Conservation (phyloP, 73 alveolate genomes). For the Symbiodinium natans region DNA sequence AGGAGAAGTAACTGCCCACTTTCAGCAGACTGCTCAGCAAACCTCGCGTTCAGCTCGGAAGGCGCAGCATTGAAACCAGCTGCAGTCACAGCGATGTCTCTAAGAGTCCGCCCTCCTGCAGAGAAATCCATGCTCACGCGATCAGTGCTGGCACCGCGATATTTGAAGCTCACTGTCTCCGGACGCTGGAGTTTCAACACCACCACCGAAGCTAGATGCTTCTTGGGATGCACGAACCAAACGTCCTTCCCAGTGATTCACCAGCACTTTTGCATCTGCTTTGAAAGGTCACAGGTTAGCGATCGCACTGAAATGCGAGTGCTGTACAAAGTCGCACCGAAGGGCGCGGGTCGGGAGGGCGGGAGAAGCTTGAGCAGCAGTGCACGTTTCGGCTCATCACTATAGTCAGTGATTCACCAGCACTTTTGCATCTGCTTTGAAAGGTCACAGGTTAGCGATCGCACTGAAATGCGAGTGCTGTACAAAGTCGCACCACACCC, state of each 20-base stretch:
- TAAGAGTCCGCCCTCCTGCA: not conserved
- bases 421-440: too few species aligned
- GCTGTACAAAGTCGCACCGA: too few species aligned
- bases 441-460: too few species aligned
- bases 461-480: too few species aligned
- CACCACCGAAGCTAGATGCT: slow-evolving; percentile 9
- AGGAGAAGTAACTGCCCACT: slow-evolving; percentile 33
- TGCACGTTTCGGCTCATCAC: too few species aligned
- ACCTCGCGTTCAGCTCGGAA: slow-evolving; percentile 22
- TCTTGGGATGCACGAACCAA: slow-evolving; percentile 33
- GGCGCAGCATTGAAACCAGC: slow-evolving; percentile 35
- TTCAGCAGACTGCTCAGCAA: not conserved
- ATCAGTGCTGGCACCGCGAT: slow-evolving; percentile 1
- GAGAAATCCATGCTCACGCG: slow-evolving; percentile 58
- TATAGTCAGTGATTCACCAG: too few species aligned
- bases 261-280: too few species aligned
- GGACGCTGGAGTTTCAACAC: slow-evolving; percentile 25
- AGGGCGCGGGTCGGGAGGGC: too few species aligned
- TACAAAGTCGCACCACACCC: too few species aligned
- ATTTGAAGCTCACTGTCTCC: slow-evolving; percentile 15
- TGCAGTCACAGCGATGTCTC: slow-evolving; percentile 79
- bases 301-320: too few species aligned
- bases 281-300: too few species aligned
- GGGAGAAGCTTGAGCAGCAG: too few species aligned
- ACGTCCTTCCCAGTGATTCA: slow-evolving; percentile 10